Evolutionary conservation across 1,284 basidiomycete genomes (phyloP).

Genomic region (Cryptococcus sp.): DNA sequence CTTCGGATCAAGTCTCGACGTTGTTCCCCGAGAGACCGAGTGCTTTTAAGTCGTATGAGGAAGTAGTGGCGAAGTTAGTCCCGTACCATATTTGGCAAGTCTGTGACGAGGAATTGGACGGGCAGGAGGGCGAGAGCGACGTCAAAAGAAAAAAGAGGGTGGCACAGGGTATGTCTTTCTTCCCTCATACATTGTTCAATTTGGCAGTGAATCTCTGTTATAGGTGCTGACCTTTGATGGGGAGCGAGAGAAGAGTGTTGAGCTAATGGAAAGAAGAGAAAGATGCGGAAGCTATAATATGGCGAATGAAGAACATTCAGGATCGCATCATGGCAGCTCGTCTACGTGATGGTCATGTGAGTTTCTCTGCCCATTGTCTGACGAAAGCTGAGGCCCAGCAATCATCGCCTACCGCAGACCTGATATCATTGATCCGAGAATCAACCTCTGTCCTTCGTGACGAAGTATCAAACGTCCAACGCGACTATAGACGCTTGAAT

Average conservation of each 20-base stretch:
- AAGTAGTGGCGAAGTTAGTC: conserved; percentile 35
- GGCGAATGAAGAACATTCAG: conserved; percentile 20
- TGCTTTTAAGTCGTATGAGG: conserved; percentile 27
- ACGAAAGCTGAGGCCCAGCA: neutral
- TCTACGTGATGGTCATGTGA: conserved; percentile 31
- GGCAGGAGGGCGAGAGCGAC: conserved; percentile 6
- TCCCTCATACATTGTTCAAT: too few species aligned
- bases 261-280: conserved; percentile 13
- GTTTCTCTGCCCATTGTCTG: conserved; percentile 2
- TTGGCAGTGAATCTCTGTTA: too few species aligned
- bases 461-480: conserved; percentile 24
- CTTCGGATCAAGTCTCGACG: conserved; percentile 33
- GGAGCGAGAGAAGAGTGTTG: neutral
- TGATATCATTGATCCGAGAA: conserved; percentile 27
- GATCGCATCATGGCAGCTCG: conserved; percentile 25
- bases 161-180: neutral
- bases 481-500: neutral
- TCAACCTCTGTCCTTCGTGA: conserved; percentile 24
- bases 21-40: conserved; percentile 23
- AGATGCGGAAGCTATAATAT: conserved; percentile 18
- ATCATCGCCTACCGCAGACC: neutral
- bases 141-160: conserved; percentile 15
- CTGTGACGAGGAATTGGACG: conserved; percentile 35
- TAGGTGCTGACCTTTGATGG: too few species aligned
- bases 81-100: conserved; percentile 45